Evolutionary conservation across 495 filamentous ascomycete species (phyloP), one percentile per base, ranked within the genome.

Genomic region (Aspergillus leporis): DNA sequence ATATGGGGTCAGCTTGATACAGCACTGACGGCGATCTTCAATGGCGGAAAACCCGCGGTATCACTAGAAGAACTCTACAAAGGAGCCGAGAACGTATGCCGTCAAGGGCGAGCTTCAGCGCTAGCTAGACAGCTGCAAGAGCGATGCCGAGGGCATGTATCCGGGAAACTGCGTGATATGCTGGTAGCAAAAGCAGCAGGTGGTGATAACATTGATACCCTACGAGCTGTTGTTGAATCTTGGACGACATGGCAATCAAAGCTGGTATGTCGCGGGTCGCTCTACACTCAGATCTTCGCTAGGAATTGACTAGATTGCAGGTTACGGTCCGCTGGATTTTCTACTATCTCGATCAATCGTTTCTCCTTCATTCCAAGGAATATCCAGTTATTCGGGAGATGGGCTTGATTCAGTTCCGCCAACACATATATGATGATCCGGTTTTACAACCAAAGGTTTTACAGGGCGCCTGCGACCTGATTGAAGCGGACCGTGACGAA

Each of bases 341-440:
- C 76, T 93, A 89, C 66, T 97, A 92, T 61, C 79, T 98, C 55
- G 93, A 98, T 66, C 85, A 94, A 58, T 90, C 91, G 5, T 97
- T 90, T 68, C 82, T 98, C 21, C 76, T 97, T 1, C 85, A 86
- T 32, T 83, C 82, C 38, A 85, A 81, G 56, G 75, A 78, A 34
- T 65, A 70, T 19, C 74, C 79, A 0, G 62, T 81, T 64, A 78
- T 95, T 76, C 75, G 81, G 67, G 73, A 82, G 68, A 81, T 86
- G 79, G 73, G 83, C 63, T 56, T 90, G 73, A 70, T 75, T 55
- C 72, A 80, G 54, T 88, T 87, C 68, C 79, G 83, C 31, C 72
- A 70, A 12, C 70, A 79, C 51, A 76, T 90, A 32, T 83, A 85
- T 58, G 73, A 79, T 6, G 83, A 89, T 38, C 53, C 61, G 9